Percentiles rank a stretch among this genome's conserved stretches.
phyloP scores from a whole-genome alignment of 768 basidiomycete species.

The Saitozyma sp. region DNA sequence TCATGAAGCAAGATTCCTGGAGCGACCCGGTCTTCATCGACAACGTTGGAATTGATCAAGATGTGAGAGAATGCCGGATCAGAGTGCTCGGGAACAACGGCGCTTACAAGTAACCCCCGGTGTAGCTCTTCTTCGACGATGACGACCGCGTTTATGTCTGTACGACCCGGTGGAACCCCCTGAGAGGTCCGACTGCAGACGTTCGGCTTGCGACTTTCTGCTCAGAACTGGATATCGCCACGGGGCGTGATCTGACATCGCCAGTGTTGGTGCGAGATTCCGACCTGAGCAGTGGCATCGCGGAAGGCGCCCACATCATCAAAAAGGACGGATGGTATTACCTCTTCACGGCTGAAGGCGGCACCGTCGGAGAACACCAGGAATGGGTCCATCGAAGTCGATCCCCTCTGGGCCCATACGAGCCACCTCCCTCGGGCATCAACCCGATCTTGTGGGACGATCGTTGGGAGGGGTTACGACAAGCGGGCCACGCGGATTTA shows the following conservation, averaged over 20 bases:
- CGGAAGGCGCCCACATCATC: conserved; percentile 48
- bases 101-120: too few species aligned
- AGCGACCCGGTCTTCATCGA: conserved; percentile 24
- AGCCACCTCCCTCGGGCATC: conserved; percentile 17
- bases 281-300: conserved; percentile 13
- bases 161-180: too few species aligned
- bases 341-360: conserved; percentile 54
- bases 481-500: conserved; percentile 55
- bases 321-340: conserved; percentile 49
- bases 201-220: too few species aligned
- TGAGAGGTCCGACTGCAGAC: too few species aligned
- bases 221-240: conserved; percentile 11
- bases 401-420: conserved; percentile 48
- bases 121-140: conserved; percentile 31
- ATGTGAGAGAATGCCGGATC: conserved; percentile 14
- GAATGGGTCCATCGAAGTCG: conserved; percentile 50
- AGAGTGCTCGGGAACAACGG: too few species aligned
- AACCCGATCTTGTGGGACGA: conserved; percentile 32
- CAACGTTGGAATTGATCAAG: conserved; percentile 25
- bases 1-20: conserved; percentile 25
- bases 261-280: not conserved
- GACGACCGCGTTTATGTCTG: conserved; percentile 20
- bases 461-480: conserved; percentile 51
- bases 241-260: conserved; percentile 6
- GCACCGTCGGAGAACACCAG: conserved; percentile 29